Evolutionary conservation across 2,329 filamentous ascomycete genomes (phyloP).

Genomic region (Massarina eburnea): DNA sequence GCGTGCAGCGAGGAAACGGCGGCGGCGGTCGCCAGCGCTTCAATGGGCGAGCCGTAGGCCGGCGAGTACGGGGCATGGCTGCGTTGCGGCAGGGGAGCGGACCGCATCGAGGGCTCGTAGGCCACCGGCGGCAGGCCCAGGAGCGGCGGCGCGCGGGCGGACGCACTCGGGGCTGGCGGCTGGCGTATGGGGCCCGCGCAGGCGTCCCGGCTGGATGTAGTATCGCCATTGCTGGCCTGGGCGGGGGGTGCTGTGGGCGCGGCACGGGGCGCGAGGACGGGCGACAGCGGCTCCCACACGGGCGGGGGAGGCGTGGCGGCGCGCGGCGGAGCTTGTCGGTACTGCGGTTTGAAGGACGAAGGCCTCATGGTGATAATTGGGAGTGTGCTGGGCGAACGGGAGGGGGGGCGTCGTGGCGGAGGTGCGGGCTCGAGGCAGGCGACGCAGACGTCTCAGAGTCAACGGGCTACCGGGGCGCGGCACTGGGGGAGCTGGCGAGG

Average conservation of each 20-base stretch:
- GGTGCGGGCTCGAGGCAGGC: conserved; percentile 23
- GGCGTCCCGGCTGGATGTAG: conserved; percentile 9
- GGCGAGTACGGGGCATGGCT: conserved; percentile 23
- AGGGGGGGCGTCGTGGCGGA: conserved; percentile 20
- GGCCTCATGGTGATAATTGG: conserved; percentile 30
- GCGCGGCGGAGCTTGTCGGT: conserved; percentile 32
- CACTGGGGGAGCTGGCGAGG: conserved; percentile 22
- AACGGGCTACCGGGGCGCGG: conserved; percentile 28
- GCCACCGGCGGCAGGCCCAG: conserved; percentile 14
- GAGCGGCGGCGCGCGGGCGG: conserved; percentile 12
- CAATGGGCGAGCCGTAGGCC: conserved; percentile 43
- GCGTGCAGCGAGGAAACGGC: conserved; percentile 40
- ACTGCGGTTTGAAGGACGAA: conserved; percentile 38
- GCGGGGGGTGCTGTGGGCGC: conserved; percentile 25
- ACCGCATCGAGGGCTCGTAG: conserved; percentile 19
- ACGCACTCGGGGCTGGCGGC: conserved; percentile 4
- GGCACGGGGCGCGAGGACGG: conserved; percentile 25
- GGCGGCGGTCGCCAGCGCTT: conserved; percentile 47
- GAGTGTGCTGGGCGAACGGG: conserved; percentile 16
- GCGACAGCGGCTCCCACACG: conserved; percentile 40
- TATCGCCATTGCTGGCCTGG: conserved; percentile 13
- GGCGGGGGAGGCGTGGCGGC: conserved; percentile 35
- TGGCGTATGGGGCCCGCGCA: conserved; percentile 2
- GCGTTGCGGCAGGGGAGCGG: conserved; percentile 24
- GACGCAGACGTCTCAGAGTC: conserved; percentile 24